Evolutionary conservation across 73 alveolate genomes (phyloP).

Genomic region (Paramecium biaurelia): DNA sequence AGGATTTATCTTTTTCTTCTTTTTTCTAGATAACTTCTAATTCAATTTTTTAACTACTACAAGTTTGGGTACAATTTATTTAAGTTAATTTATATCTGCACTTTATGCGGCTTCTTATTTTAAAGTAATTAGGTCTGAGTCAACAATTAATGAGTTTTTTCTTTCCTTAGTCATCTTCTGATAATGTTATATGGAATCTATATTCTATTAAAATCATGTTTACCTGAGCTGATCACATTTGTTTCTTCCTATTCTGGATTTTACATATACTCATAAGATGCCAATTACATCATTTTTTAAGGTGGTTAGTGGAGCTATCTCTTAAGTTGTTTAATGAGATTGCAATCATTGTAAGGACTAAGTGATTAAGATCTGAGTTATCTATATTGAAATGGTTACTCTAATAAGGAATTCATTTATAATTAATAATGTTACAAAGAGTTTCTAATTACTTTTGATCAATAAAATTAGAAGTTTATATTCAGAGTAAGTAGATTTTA

Average conservation of each 20-base stretch:
- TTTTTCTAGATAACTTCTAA: not conserved
- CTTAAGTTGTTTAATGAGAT: not conserved
- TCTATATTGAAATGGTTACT: not conserved
- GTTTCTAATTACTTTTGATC: conserved; percentile 66
- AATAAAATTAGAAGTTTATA: conserved; percentile 68
- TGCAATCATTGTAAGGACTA: not conserved
- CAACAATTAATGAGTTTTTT: not conserved
- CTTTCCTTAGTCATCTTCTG: not conserved
- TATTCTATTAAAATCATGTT: not conserved
- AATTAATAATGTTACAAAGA: conserved; percentile 29
- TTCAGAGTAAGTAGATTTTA: not conserved
- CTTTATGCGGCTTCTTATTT: not conserved
- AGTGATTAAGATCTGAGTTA: conserved; percentile 15
- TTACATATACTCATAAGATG: not conserved
- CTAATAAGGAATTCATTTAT: not conserved
- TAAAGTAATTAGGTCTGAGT: not conserved
- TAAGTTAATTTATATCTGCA: not conserved
- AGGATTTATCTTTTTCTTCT: not conserved
- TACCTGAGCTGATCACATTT: not conserved
- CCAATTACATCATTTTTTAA: not conserved
- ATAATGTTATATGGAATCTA: not conserved
- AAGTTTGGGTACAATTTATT: not conserved
- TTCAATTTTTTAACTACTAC: not conserved
- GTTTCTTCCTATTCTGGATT: not conserved
- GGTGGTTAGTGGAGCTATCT: not conserved